Conservation (phyloP, 129 eudicot genomes). For the Flaveria bidentis region DNA sequence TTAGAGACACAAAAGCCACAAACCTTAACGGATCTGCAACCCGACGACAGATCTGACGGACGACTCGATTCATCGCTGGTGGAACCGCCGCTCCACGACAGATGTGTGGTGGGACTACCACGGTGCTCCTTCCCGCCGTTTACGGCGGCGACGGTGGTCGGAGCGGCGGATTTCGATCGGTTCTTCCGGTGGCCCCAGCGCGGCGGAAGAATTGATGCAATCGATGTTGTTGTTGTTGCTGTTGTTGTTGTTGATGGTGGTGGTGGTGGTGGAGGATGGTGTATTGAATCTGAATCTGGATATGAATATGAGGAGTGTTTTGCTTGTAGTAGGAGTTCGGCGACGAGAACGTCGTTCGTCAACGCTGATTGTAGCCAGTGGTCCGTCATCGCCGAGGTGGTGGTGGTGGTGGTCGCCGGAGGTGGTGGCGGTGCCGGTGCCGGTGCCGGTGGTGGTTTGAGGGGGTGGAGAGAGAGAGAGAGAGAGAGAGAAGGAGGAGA, state of each 20-base stretch:
- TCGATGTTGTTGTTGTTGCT: neutral
- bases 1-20: constrained; percentile 22
- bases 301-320: constrained; percentile 34
- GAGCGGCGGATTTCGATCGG: constrained; percentile 43
- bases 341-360: constrained; percentile 46
- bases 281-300: constrained; percentile 7
- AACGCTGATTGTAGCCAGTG: constrained; percentile 46
- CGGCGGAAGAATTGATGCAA: constrained; percentile 17
- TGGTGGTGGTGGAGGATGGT: constrained; percentile 5
- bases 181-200: constrained; percentile 55
- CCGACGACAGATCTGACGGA: constrained; percentile 43
- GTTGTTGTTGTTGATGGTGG: neutral
- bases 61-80: constrained; percentile 46
- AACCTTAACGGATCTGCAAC: constrained; percentile 59
- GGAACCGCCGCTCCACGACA: constrained; percentile 57
- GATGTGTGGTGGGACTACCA: constrained; percentile 73
- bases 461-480: constrained; percentile 14
- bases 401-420: too few relatives aligned
- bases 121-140: constrained; percentile 29
- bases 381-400: constrained; percentile 39
- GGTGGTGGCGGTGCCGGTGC: too few relatives aligned
- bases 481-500: neutral
- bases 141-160: constrained; percentile 4
- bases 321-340: constrained; percentile 40
- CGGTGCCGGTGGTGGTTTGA: neutral